Evolutionary conservation across 257 asterid species (phyloP).

Genomic region (Solanum rostratum): DNA sequence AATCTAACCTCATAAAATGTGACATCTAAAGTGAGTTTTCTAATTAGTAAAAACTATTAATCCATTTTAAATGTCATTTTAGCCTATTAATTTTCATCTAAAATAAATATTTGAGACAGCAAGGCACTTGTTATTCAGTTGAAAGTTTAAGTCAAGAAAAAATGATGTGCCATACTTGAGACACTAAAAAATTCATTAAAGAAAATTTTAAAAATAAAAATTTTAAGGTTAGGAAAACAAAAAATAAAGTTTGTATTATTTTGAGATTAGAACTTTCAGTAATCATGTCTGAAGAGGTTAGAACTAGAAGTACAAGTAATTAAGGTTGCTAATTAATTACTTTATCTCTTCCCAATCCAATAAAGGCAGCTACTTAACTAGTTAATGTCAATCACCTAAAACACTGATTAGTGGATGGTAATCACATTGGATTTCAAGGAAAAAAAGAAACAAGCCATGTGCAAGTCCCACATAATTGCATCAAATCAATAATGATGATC

Average conservation of each 20-base stretch:
- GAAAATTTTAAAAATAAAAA: no score
- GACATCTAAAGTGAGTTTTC: neutral
- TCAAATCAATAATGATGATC: conserved; percentile 12
- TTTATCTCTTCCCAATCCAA: neutral
- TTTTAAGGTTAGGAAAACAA: no score
- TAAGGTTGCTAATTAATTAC: neutral
- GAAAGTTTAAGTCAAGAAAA: no score
- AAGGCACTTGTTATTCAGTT: no score
- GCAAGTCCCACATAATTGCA: conserved; percentile 6
- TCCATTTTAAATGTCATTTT: neutral
- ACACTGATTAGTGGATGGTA: neutral
- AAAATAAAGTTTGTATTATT: no score
- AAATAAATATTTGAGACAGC: no score
- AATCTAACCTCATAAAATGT: neutral
- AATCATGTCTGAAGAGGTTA: neutral
- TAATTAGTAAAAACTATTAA: neutral
- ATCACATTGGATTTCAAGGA: neutral
- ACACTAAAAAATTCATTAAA: no score
- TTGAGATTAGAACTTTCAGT: neutral
- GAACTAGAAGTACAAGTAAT: neutral
- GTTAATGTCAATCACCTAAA: neutral
- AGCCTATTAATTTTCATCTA: no score
- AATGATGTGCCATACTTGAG: no score
- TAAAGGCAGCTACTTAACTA: neutral
- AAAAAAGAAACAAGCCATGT: conserved; percentile 26